These are phyloP conservation scores for Ambrosia trifida DNA, from an alignment of 129 eudicot species.

Conservation along the genomic window DNA sequence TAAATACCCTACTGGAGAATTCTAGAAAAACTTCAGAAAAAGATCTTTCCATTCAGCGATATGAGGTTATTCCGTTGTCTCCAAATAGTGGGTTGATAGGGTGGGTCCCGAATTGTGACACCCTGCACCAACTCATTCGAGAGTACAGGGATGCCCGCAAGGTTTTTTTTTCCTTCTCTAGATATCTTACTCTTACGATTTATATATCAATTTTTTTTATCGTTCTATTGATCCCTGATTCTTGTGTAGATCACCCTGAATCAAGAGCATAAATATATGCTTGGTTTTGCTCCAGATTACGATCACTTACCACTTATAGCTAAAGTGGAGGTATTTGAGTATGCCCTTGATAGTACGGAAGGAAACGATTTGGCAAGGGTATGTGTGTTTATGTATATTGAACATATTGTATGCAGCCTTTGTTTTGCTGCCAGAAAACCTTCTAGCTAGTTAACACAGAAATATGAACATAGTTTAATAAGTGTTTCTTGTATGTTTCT, in stretches of 20 bases:
- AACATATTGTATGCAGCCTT: not conserved
- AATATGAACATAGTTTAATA: not conserved
- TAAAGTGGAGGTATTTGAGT: conserved; percentile 93
- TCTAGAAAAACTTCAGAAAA: conserved; percentile 89
- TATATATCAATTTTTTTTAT: not conserved
- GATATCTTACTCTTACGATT: not conserved
- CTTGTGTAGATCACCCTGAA: conserved; percentile 70
- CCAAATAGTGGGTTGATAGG: conserved; percentile 96
- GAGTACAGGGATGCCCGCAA: conserved; percentile 97
- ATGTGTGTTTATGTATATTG: conserved; percentile 25
- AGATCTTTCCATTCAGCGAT: conserved; percentile 88
- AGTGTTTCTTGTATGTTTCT: not conserved
- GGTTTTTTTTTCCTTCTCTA: conserved; percentile 36
- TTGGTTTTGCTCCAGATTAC: conserved; percentile 89
- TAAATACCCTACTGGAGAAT: conserved; percentile 90
- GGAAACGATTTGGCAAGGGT: conserved; percentile 95
- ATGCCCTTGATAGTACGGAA: conserved; percentile 85
- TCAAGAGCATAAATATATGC: conserved; percentile 92
- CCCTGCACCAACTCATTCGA: conserved; percentile 90
- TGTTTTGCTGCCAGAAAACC: conserved; percentile 3
- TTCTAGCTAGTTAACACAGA: not conserved
- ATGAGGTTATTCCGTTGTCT: conserved; percentile 84
- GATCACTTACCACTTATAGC: conserved; percentile 96
- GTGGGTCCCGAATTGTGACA: conserved; percentile 99
- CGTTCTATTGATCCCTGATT: conserved; percentile 13